Evolutionary conservation across 2,329 filamentous ascomycete species (phyloP), one percentile per base, ranked within the genome.

Genomic region (Alternaria longipes): DNA sequence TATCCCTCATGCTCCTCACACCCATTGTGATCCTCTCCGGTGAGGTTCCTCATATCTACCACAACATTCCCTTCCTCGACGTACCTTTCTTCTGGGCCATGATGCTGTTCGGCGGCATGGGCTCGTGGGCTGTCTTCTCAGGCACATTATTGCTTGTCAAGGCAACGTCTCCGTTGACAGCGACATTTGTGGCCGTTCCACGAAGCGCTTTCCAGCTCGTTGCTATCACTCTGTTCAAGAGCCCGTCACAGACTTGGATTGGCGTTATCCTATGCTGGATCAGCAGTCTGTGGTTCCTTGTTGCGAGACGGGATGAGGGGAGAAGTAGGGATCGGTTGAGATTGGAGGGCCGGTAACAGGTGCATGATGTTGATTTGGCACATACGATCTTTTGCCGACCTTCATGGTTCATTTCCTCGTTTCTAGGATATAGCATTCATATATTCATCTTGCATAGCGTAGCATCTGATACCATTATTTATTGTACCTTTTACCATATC

Each of bases 11-110:
- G 30, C 70, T 85, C 2, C 79, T 85, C 41, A 78, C 81, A 1
- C 84, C 84, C 1, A 78, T 85, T 44, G 79, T 84, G 20, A 68
- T 85, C 26, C 62, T 86, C 18, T 83, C 81, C 2, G 84, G 84
- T 32, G 84, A 86, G 54, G 66, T 84, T 2, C 69, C 73, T 5
- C 78, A 83, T 56, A 84, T 86, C 34, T 77, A 78, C 54, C 80
- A 82, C 18, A 85, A 86, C 61, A 84, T 84, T 56, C 85, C 85
- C 55, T 83, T 85, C 72, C 78, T 86, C 11, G 84, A 86, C 59
- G 82, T 85, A 1, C 83, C 83, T 3, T 86, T 83, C 71, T 85
- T 85, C 74, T 86, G 84, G 84, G 74, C 86, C 42, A 82, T 86
- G 79, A 81, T 83, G 40, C 66, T 81, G 4, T 83, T 83, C 56